phyloP scores from a whole-genome alignment of 2,329 filamentous ascomycete species.

The Xenosphaeropsis pyriputrescens region DNA sequence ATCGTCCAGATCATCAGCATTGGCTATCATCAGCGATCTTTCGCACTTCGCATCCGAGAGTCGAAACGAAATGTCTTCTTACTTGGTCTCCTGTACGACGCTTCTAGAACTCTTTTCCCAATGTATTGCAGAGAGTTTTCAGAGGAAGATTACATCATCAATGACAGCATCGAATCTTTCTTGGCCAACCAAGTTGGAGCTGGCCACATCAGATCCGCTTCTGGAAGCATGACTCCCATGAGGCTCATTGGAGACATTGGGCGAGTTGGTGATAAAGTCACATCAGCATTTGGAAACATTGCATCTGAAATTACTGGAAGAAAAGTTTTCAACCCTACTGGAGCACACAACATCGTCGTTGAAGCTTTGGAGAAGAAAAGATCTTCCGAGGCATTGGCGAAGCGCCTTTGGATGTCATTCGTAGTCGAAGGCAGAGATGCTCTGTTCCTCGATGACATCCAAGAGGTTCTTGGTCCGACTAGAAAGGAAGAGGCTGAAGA shows the following conservation, averaged over 20 bases:
- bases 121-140: slow-evolving; percentile 83
- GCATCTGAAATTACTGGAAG: slow-evolving; percentile 93
- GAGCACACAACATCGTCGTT: slow-evolving; percentile 77
- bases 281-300: slow-evolving; percentile 82
- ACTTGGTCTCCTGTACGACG: slow-evolving; percentile 76
- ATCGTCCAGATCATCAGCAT: slow-evolving; percentile 75
- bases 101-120: slow-evolving; percentile 77
- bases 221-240: slow-evolving; percentile 62
- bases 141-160: slow-evolving; percentile 86
- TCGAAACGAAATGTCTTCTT: slow-evolving; percentile 80
- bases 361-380: slow-evolving; percentile 74
- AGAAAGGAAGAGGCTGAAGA: slow-evolving; percentile 71
- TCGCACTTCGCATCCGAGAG: slow-evolving; percentile 69
- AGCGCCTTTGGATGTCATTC: slow-evolving; percentile 95
- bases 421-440: slow-evolving; percentile 78
- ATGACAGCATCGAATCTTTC: slow-evolving; percentile 63
- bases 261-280: slow-evolving; percentile 83
- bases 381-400: slow-evolving; percentile 84
- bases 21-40: slow-evolving; percentile 74
- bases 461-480: slow-evolving; percentile 70
- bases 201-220: slow-evolving; percentile 25
- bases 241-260: slow-evolving; percentile 60
- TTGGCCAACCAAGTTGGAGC: slow-evolving; percentile 39
- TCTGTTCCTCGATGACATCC: slow-evolving; percentile 66
- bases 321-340: slow-evolving; percentile 85